Conservation (phyloP, 2,329 filamentous ascomycete genomes). For the Pseudogymnoascus sp. region DNA sequence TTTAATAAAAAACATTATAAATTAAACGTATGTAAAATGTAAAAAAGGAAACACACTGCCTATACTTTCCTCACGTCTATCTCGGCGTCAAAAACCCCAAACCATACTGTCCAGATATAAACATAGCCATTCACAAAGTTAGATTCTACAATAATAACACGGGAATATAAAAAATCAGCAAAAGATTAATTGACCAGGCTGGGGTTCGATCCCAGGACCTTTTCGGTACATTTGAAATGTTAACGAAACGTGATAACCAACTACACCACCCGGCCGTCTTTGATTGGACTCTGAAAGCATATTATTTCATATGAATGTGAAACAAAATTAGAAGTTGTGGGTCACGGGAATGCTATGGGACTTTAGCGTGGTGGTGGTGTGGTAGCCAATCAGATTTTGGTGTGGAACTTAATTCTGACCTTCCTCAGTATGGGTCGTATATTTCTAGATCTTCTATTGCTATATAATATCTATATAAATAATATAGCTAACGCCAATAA, state of each 20-base stretch:
- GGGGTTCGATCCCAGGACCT: constrained; percentile 9
- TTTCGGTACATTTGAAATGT: constrained; percentile 3
- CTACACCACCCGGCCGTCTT: constrained; percentile 5
- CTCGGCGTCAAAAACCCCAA: neutral
- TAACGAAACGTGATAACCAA: constrained; percentile 9
- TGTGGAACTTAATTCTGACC: neutral
- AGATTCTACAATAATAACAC: neutral
- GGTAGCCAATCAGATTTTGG: neutral
- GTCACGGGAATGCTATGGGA: neutral
- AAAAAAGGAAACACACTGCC: neutral
- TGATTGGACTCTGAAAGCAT: neutral
- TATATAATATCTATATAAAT: neutral
- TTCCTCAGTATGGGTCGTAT: neutral
- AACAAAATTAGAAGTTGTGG: neutral
- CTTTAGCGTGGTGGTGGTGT: neutral
- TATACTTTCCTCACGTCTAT: neutral
- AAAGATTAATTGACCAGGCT: constrained; percentile 2
- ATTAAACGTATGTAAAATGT: neutral
- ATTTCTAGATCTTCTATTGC: neutral
- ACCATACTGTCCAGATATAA: neutral
- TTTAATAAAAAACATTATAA: neutral
- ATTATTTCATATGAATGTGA: neutral
- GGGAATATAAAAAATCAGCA: neutral
- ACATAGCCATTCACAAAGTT: neutral
- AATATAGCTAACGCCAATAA: neutral